phyloP scores from a whole-genome alignment of 306 rosid species.

The Cicer bijugum region DNA sequence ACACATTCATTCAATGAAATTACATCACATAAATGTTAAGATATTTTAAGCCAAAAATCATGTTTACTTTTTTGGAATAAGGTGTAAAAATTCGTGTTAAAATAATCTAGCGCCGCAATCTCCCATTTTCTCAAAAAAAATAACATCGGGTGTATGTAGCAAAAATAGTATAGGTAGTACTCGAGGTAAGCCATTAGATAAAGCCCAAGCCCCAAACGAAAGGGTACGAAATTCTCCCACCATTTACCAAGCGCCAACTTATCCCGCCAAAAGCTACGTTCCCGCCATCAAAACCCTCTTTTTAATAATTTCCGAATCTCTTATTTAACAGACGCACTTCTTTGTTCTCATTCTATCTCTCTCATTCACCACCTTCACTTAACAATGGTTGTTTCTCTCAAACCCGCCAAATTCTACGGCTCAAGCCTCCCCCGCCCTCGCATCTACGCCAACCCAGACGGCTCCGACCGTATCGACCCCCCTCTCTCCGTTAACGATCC shows the following conservation, averaged over 20 bases:
- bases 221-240: slow-evolving; percentile 35
- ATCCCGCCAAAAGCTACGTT: slow-evolving; percentile 50
- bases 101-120: no score
- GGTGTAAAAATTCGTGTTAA: no score
- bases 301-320: background rate
- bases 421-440: slow-evolving; percentile 89
- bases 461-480: slow-evolving; percentile 66
- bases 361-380: background rate
- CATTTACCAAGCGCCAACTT: slow-evolving; percentile 40
- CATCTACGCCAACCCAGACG: slow-evolving; percentile 65
- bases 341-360: background rate
- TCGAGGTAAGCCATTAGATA: background rate
- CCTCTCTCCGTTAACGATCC: slow-evolving; percentile 66
- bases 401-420: slow-evolving; percentile 87
- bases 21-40: no score
- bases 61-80: no score
- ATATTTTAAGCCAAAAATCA: no score
- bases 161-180: background rate
- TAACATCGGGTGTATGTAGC: background rate
- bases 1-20: no score
- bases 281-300: slow-evolving; percentile 40
- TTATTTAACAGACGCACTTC: slow-evolving; percentile 28
- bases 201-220: slow-evolving; percentile 18
- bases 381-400: slow-evolving; percentile 66
- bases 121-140: background rate